These are phyloP conservation scores for Anisodus acutangulus DNA, from an alignment of 257 asterid species.

Conservation along the genomic window DNA sequence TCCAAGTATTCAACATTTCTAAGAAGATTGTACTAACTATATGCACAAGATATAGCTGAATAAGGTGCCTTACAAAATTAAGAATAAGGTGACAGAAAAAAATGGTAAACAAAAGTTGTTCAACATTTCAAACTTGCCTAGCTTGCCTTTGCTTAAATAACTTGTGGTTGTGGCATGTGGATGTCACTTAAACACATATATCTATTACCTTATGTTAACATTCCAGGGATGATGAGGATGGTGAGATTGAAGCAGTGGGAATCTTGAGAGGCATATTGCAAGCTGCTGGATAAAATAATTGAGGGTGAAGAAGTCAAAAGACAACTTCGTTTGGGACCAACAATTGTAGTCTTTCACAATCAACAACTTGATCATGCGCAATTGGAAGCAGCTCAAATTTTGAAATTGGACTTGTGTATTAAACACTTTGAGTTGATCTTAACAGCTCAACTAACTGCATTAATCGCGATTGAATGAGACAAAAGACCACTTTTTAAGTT, in stretches of 20 bases:
- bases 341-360: not conserved
- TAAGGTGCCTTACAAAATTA: not conserved
- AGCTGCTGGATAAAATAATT: not conserved
- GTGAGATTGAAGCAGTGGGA: not conserved
- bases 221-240: not conserved
- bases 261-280: not conserved
- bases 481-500: not conserved
- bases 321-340: too few relatives aligned
- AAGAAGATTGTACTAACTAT: not conserved
- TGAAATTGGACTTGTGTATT: not conserved
- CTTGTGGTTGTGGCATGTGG: not conserved
- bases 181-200: not conserved
- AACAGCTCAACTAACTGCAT: not conserved
- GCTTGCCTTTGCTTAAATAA: not conserved
- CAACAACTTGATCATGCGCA: not conserved
- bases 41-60: too few relatives aligned
- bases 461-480: not conserved
- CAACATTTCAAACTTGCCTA: not conserved
- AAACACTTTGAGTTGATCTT: not conserved
- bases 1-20: too few relatives aligned
- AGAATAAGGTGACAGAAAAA: not conserved
- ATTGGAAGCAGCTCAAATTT: not conserved
- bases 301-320: not conserved
- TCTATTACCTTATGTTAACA: not conserved
- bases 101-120: not conserved